These are phyloP conservation scores for Monilinia laxa DNA, from an alignment of 2,329 filamentous ascomycete genomes.

Conservation along the genomic window DNA sequence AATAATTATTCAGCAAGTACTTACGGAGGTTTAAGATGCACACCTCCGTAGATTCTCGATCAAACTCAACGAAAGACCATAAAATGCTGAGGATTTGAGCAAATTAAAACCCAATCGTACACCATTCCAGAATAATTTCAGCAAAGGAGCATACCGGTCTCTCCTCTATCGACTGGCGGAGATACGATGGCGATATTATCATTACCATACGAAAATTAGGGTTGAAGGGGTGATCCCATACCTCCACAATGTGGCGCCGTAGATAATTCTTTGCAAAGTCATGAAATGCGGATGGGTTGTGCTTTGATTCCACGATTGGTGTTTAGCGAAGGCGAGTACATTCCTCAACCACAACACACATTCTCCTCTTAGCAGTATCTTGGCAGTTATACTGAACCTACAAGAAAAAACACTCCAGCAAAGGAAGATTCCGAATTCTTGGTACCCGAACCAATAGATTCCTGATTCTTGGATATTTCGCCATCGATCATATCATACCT, in stretches of 20 bases:
- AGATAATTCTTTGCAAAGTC: background rate
- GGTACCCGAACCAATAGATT: background rate
- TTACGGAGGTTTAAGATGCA: background rate
- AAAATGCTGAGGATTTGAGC: background rate
- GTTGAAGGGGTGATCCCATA: background rate
- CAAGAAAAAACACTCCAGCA: background rate
- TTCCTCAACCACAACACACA: constrained; percentile 13
- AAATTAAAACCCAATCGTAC: background rate
- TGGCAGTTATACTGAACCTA: constrained; percentile 11
- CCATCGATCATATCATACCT: constrained; percentile 6
- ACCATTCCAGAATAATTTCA: background rate
- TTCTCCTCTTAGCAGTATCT: background rate
- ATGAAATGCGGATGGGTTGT: constrained; percentile 9
- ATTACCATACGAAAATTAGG: background rate
- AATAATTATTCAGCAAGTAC: background rate
- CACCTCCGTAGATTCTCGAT: background rate
- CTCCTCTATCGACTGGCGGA: background rate
- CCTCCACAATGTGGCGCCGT: background rate
- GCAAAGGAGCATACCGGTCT: background rate
- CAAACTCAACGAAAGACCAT: background rate
- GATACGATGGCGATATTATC: background rate
- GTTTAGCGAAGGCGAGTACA: background rate
- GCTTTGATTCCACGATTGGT: constrained; percentile 11
- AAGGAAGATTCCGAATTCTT: background rate
- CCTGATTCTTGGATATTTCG: background rate